Conservation (phyloP, 306 rosid species). For the Rosa persica region DNA sequence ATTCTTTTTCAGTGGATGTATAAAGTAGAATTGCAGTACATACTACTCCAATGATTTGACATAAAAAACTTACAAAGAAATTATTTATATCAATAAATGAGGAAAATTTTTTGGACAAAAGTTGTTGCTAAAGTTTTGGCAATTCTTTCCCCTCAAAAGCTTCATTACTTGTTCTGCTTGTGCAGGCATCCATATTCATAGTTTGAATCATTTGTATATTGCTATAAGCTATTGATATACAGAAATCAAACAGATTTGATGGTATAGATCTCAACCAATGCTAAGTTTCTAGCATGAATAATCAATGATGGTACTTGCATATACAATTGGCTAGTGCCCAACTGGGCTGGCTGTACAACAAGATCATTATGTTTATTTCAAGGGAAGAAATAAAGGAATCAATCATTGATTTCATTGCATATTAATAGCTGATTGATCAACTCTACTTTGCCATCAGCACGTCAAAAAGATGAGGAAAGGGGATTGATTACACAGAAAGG, state of each 20-base stretch:
- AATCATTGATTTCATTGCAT: conserved; percentile 8
- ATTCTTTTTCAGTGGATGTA: conserved; percentile 2
- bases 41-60: conserved; percentile 11
- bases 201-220: neutral
- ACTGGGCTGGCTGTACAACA: neutral
- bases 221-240: neutral
- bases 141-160: neutral
- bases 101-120: neutral
- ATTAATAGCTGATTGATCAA: neutral
- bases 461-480: neutral
- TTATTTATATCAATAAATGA: neutral
- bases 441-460: neutral
- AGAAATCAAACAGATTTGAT: neutral
- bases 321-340: neutral
- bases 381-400: neutral
- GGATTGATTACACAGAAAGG: neutral
- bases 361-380: neutral
- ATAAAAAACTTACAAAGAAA: neutral
- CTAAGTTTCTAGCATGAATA: neutral
- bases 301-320: neutral
- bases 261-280: neutral
- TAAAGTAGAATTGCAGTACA: neutral
- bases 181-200: neutral
- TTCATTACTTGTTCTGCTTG: neutral
- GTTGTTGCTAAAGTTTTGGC: neutral